A percentile compares a stretch with the other conserved stretches of the same genome.
Evolutionary conservation across 306 rosid species (phyloP).

Genomic region (Ormosia semicastrata): DNA sequence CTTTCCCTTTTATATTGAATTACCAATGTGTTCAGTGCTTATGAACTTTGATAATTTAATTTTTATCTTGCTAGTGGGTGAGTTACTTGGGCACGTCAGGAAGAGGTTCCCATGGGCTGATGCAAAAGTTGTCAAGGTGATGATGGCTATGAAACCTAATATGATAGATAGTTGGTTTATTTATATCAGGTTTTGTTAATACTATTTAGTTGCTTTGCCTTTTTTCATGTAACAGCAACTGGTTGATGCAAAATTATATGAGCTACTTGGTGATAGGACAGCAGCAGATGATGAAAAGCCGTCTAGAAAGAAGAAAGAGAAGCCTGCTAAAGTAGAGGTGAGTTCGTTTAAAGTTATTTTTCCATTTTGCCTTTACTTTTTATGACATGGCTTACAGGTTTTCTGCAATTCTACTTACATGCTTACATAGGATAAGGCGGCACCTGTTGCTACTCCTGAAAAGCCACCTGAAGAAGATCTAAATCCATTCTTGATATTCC

Average conservation of each 20-base stretch:
- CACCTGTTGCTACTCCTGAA: slow-evolving; percentile 53
- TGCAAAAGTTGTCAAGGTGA: slow-evolving; percentile 90
- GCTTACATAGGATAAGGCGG: slow-evolving; percentile 51
- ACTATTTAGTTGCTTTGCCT: background rate
- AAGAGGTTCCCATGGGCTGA: slow-evolving; percentile 96
- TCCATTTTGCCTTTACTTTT: background rate
- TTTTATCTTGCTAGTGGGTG: slow-evolving; percentile 70
- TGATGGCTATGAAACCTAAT: background rate
- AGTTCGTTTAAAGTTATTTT: slow-evolving; percentile 11
- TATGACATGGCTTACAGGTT: slow-evolving; percentile 9
- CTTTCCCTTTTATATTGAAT: background rate
- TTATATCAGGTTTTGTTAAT: slow-evolving; percentile 1
- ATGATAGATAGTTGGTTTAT: background rate
- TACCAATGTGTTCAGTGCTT: background rate
- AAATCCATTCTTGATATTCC: slow-evolving; percentile 82
- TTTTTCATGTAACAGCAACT: slow-evolving; percentile 52
- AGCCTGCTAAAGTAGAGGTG: slow-evolving; percentile 88
- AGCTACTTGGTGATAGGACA: slow-evolving; percentile 87
- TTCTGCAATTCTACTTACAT: slow-evolving; percentile 16
- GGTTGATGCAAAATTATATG: slow-evolving; percentile 67
- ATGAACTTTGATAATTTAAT: background rate
- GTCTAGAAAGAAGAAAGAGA: slow-evolving; percentile 83
- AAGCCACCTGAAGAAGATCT: slow-evolving; percentile 80
- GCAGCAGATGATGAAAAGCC: slow-evolving; percentile 88
- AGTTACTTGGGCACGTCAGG: slow-evolving; percentile 75